Evolutionary conservation across 2,329 filamentous ascomycete genomes (phyloP).

Genomic region (Colletotrichum magnum): DNA sequence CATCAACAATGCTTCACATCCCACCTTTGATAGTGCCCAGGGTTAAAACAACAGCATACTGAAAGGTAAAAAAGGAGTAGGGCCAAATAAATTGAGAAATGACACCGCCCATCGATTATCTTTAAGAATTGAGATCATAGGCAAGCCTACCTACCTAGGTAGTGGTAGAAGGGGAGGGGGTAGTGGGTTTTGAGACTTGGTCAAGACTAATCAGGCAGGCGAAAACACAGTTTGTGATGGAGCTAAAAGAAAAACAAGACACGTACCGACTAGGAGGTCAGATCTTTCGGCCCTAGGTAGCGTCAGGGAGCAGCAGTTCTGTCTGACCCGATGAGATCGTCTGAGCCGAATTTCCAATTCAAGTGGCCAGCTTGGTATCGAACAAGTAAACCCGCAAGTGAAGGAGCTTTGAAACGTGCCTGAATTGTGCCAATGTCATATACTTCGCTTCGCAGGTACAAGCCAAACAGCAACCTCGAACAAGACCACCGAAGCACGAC

Average conservation of each 20-base stretch:
- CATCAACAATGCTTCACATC: neutral
- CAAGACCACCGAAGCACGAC: constrained; percentile 1
- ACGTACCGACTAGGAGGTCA: neutral
- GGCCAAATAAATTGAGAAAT: neutral
- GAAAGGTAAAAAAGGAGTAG: neutral
- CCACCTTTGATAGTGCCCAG: neutral
- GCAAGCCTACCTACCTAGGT: neutral
- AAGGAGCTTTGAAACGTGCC: neutral
- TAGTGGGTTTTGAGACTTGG: neutral
- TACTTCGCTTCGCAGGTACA: constrained; percentile 1
- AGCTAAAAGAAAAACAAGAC: neutral
- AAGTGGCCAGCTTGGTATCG: neutral
- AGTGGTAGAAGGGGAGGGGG: neutral
- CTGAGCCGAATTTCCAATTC: neutral
- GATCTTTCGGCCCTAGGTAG: neutral
- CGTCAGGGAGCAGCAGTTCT: neutral
- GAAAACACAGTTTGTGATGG: neutral
- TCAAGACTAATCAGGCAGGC: neutral
- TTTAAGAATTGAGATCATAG: no score
- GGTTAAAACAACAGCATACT: neutral
- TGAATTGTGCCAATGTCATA: neutral
- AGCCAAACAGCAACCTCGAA: neutral
- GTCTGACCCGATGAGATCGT: neutral
- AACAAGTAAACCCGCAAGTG: no score
- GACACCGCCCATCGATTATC: no score